A percentile compares a stretch with the other conserved stretches of the same genome.
Evolutionary conservation across 2,329 filamentous ascomycete species (phyloP).

Genomic region (Xylariaceae sp.): DNA sequence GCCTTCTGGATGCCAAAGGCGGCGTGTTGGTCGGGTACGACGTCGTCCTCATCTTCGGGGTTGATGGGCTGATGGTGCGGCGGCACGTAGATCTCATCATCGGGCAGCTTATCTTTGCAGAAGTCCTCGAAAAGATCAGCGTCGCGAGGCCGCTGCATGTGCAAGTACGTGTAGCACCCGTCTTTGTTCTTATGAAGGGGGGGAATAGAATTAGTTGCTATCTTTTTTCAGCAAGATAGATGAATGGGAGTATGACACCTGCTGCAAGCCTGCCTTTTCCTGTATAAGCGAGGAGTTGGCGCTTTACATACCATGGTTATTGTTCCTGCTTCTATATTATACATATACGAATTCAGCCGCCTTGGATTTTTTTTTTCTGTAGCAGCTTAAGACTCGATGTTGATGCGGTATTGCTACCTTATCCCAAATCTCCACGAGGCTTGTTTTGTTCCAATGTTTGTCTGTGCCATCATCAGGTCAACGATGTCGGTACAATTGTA

Average conservation of each 20-base stretch:
- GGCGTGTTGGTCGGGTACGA: slow-evolving; percentile 86
- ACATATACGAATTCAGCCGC: background rate
- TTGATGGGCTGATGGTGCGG: slow-evolving; percentile 82
- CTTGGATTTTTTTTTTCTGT: background rate
- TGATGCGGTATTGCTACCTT: too few species aligned
- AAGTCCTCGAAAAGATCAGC: slow-evolving; percentile 83
- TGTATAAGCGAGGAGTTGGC: too few species aligned
- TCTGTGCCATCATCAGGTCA: too few species aligned
- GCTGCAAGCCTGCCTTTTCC: too few species aligned
- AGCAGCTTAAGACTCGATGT: background rate
- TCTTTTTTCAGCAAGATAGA: background rate
- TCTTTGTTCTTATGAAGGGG: slow-evolving; percentile 67
- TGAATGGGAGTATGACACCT: background rate
- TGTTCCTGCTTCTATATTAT: background rate
- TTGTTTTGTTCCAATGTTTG: too few species aligned
- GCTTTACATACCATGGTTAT: slow-evolving; percentile 11
- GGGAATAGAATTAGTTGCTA: slow-evolving; percentile 16
- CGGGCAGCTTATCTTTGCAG: slow-evolving; percentile 72
- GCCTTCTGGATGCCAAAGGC: slow-evolving; percentile 86
- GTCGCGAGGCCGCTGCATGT: slow-evolving; percentile 74
- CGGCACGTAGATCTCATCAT: slow-evolving; percentile 83
- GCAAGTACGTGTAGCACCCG: slow-evolving; percentile 75
- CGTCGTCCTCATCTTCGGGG: slow-evolving; percentile 87
- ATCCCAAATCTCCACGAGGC: too few species aligned
- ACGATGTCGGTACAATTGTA: too few species aligned